phyloP scores from a whole-genome alignment of 768 basidiomycete genomes.

The Lentinula sp. region DNA sequence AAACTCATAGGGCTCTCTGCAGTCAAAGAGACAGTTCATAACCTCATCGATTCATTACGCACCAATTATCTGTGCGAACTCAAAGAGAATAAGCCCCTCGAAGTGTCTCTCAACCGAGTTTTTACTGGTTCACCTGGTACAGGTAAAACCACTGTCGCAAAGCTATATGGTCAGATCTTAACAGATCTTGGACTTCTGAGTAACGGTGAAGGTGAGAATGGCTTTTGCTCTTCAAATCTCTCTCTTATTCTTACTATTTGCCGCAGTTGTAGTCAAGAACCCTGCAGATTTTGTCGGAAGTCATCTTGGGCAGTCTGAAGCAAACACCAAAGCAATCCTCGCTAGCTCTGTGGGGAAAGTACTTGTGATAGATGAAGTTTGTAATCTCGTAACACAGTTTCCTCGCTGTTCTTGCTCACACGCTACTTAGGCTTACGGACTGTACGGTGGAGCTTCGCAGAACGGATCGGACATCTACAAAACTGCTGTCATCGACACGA shows the following conservation, averaged over 20 bases:
- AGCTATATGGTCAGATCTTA: slow-evolving; percentile 59
- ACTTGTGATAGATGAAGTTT: slow-evolving; percentile 38
- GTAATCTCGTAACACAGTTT: background rate
- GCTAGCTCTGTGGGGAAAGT: slow-evolving; percentile 36
- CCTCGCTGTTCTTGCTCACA: background rate
- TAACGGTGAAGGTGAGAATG: slow-evolving; percentile 57
- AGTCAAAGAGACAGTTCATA: slow-evolving; percentile 31
- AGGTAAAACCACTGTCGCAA: slow-evolving; percentile 67
- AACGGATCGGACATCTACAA: slow-evolving; percentile 27
- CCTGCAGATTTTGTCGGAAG: slow-evolving; percentile 63
- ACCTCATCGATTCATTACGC: slow-evolving; percentile 27
- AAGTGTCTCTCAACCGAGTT: slow-evolving; percentile 40
- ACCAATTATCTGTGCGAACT: slow-evolving; percentile 38
- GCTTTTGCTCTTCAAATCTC: background rate
- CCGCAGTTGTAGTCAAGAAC: slow-evolving; percentile 56
- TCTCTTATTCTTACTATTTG: background rate
- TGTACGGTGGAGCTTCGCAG: slow-evolving; percentile 27
- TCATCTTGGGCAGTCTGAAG: slow-evolving; percentile 54
- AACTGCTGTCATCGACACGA: slow-evolving; percentile 39
- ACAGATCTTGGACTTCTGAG: slow-evolving; percentile 55
- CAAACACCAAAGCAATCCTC: slow-evolving; percentile 56
- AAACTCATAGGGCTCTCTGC: slow-evolving; percentile 26
- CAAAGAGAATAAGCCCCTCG: slow-evolving; percentile 30
- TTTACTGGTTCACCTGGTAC: slow-evolving; percentile 68
- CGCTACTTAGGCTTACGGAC: slow-evolving; percentile 32